A percentile compares a stretch with the other conserved stretches of the same genome.
Evolutionary conservation across 1,139 yeast species (phyloP).

Genomic region (Sugiyamaella novakii): DNA sequence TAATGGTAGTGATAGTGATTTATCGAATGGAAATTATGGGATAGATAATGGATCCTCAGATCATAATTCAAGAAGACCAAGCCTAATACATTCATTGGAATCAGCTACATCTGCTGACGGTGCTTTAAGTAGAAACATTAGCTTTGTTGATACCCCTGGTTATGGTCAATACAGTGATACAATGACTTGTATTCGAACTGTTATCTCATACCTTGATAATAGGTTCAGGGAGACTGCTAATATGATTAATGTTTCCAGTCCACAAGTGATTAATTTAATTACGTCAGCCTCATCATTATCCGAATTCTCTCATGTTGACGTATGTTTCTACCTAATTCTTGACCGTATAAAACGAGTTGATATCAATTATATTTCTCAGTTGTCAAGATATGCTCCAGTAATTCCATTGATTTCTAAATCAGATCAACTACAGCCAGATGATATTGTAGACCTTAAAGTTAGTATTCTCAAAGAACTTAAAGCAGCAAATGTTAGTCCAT

Average conservation of each 20-base stretch:
- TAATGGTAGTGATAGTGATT: conserved; percentile 9
- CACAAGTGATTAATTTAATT: conserved; percentile 33
- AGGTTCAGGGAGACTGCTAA: conserved; percentile 36
- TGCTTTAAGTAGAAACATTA: conserved; percentile 35
- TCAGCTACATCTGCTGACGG: conserved; percentile 27
- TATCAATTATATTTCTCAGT: conserved; percentile 32
- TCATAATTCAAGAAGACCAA: conserved; percentile 23
- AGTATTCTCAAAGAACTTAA: conserved; percentile 30
- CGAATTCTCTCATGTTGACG: conserved; percentile 39
- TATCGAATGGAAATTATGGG: too few relatives aligned
- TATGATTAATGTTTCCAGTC: conserved; percentile 35
- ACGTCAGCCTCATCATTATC: conserved; percentile 35
- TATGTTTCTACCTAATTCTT: conserved; percentile 36
- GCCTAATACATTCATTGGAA: conserved; percentile 28
- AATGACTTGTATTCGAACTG: conserved; percentile 26
- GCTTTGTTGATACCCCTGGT: conserved; percentile 36
- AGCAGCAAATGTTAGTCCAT: conserved; percentile 31
- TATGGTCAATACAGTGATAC: conserved; percentile 29
- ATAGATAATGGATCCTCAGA: too few relatives aligned
- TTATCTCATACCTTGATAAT: conserved; percentile 34
- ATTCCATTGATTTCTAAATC: conserved; percentile 38
- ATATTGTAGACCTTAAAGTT: conserved; percentile 31
- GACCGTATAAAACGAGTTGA: conserved; percentile 32
- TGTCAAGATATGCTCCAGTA: conserved; percentile 34
- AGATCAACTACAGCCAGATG: conserved; percentile 29